A percentile compares a stretch with the other conserved stretches of the same genome.
These are phyloP conservation scores for Mortierella sp. DNA, from an alignment of 371 early-diverging fungal genomes.

Conservation along the genomic window DNA sequence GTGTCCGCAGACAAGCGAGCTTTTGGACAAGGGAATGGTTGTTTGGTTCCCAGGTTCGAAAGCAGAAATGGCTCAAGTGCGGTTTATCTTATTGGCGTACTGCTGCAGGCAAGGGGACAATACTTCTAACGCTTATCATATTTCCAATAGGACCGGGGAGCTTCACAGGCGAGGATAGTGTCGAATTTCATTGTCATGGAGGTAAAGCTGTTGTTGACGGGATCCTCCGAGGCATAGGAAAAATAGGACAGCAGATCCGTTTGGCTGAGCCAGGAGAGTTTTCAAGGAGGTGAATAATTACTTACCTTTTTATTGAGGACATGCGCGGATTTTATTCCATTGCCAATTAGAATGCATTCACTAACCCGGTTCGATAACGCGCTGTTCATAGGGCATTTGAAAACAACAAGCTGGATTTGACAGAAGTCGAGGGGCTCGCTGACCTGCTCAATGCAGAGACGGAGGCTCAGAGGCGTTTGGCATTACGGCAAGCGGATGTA, in stretches of 20 bases:
- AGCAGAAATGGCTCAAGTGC: neutral
- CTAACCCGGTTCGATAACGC: neutral
- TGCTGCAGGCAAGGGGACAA: neutral
- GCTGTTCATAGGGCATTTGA: constrained; percentile 75
- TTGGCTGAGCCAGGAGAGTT: constrained; percentile 89
- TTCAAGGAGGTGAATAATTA: constrained; percentile 57
- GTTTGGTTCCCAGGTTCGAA: constrained; percentile 75
- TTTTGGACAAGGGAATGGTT: constrained; percentile 75
- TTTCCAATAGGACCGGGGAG: constrained; percentile 70
- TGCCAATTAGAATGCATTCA: neutral
- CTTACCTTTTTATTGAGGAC: neutral
- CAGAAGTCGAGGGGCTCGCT: constrained; percentile 84
- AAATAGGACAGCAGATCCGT: constrained; percentile 62
- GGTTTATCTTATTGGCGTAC: neutral
- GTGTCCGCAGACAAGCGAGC: constrained; percentile 64
- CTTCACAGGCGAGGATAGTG: constrained; percentile 87
- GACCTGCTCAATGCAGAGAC: constrained; percentile 90
- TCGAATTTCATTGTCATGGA: constrained; percentile 87
- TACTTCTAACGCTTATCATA: neutral
- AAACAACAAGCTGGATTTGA: constrained; percentile 85
- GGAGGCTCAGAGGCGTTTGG: constrained; percentile 79
- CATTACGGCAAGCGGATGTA: constrained; percentile 81
- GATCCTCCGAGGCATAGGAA: constrained; percentile 70
- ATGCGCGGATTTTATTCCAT: too few species aligned
- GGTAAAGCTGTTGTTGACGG: constrained; percentile 80